Conservation (phyloP, 768 basidiomycete genomes). For the Omphalotus guepiniiformis region DNA sequence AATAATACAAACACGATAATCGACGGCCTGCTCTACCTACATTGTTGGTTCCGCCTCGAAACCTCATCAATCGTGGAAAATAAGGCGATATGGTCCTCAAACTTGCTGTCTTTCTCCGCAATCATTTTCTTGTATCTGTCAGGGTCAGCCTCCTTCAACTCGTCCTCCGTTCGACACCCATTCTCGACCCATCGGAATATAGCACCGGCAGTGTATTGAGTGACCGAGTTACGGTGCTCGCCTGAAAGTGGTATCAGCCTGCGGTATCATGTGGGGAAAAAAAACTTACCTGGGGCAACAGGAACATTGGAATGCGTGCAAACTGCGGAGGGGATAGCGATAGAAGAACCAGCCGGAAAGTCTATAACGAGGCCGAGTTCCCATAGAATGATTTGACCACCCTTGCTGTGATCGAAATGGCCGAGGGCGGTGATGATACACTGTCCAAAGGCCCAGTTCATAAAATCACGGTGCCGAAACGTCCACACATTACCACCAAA, state of each 20-base stretch:
- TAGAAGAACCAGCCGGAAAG: slow-evolving; percentile 11
- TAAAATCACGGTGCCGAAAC: slow-evolving; percentile 13
- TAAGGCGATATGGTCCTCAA: neutral
- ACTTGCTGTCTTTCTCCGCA: neutral
- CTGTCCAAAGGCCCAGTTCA: slow-evolving; percentile 17
- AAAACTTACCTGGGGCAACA: slow-evolving; percentile 1
- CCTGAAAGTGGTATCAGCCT: too few species aligned
- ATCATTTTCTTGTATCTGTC: neutral
- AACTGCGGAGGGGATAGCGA: slow-evolving; percentile 16
- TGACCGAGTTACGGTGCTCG: slow-evolving; percentile 12
- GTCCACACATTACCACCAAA: slow-evolving; percentile 15
- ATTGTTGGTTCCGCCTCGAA: too few species aligned
- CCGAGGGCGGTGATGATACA: slow-evolving; percentile 21
- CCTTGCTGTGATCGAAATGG: neutral
- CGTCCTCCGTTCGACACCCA: neutral
- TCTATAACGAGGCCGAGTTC: slow-evolving; percentile 10
- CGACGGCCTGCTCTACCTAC: too few species aligned
- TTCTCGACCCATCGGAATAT: slow-evolving; percentile 10
- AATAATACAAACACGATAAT: too few species aligned
- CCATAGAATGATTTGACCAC: slow-evolving; percentile 13
- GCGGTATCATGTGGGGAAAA: too few species aligned
- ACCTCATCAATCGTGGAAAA: neutral
- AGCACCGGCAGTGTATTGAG: slow-evolving; percentile 14
- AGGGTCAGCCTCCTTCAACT: neutral
- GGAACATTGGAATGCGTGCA: slow-evolving; percentile 13